Base-by-base conservation (phyloP, 2,329 filamentous ascomycete genomes). In the Stromatinia cepivora region DNA sequence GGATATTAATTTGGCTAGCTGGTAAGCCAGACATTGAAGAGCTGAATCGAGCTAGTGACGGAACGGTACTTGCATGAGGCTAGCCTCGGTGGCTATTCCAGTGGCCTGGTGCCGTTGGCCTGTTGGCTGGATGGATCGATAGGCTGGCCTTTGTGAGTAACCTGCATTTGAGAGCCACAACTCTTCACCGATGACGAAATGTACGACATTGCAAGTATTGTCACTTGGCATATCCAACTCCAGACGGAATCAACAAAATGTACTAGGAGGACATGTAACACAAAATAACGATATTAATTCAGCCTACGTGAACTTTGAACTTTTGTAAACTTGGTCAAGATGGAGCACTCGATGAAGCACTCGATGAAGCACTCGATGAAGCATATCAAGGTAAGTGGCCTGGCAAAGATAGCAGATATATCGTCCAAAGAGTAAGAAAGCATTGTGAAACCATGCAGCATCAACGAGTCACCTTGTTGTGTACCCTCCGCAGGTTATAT, bases 401-500 rank as follows among this genome's bases (percentile, higher is more conserved):
- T 50, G 45, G 59, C 45, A 50, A 50, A 63, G 8, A 20, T 22
- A 34, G 31, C 22, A 48, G 31, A 50, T 50, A 50, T 61, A 46
- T 61, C 20, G 20, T 22, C 13, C 59, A 63, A 36, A 36, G 34
- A 36, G 48, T 7, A 15, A 39, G 8, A 15, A 15, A 52, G 34
- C 61, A 28, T 52, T 52, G 61, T 39, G 61, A 31, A 39, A 63
- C 46, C 13, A 11, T 48, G 15, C n/a, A n/a, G n/a, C 31, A 36
- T 46, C 31, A 39, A 36, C 46, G 31, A 36, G 28, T 50, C 13
- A 25, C 22, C 34, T 34, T 34, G 15, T 8, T 42, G 34, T 64
- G 46, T 22, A 50, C 61, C 34, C 11, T 64, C 46, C 46, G 48
- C 48, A 52, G 61, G 31, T 52, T 64, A 15, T 64, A 64, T 64